These are phyloP conservation scores for Aureobasidium subglaciale DNA, from an alignment of 2,329 filamentous ascomycete genomes.

Conservation along the genomic window DNA sequence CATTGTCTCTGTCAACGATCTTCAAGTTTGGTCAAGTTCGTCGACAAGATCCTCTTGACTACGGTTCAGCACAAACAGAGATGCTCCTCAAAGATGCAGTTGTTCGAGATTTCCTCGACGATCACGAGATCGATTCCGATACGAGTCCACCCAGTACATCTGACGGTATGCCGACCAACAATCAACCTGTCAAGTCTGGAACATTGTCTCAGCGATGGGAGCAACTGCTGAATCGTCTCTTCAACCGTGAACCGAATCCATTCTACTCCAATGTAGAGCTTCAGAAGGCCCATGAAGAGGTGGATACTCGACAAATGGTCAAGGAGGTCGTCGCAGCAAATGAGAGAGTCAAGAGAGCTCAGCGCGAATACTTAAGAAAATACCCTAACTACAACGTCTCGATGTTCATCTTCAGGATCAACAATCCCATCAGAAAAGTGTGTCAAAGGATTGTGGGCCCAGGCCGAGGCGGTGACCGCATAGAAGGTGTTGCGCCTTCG, in stretches of 20 bases:
- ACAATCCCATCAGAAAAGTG: constrained; percentile 68
- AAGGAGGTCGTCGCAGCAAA: constrained; percentile 81
- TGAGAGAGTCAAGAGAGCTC: constrained; percentile 74
- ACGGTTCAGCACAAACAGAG: constrained; percentile 84
- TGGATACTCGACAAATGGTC: constrained; percentile 82
- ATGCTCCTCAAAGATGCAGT: constrained; percentile 96
- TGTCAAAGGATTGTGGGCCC: constrained; percentile 90
- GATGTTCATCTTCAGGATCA: constrained; percentile 75
- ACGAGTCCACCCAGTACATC: background rate
- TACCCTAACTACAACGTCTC: constrained; percentile 91
- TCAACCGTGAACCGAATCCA: constrained; percentile 69
- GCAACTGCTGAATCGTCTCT: constrained; percentile 23
- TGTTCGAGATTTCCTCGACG: constrained; percentile 88
- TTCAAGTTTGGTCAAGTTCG: constrained; percentile 57
- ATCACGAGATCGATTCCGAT: constrained; percentile 41
- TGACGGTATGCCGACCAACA: background rate
- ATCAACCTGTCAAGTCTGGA: constrained; percentile 2
- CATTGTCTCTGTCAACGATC: constrained; percentile 63
- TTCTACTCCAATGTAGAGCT: constrained; percentile 82
- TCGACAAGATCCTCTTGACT: constrained; percentile 77
- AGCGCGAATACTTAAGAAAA: constrained; percentile 79
- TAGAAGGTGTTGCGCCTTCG: constrained; percentile 84
- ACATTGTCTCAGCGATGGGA: constrained; percentile 18
- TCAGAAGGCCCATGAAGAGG: constrained; percentile 62
- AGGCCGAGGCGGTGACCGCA: constrained; percentile 75